Base-by-base conservation (phyloP, 1,284 basidiomycete genomes). In the Leccinum solheimii region DNA sequence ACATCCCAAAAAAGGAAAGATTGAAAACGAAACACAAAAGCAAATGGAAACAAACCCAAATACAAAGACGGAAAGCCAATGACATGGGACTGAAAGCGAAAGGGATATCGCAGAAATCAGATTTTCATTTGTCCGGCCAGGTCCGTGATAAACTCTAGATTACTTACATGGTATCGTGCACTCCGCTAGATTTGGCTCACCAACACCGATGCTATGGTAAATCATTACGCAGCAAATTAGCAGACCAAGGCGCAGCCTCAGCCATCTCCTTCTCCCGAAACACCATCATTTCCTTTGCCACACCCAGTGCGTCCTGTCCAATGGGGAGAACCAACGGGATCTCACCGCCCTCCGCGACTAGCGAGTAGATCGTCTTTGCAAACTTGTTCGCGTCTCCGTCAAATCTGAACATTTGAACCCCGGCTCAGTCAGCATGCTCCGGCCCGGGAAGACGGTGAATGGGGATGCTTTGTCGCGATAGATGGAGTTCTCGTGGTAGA, bases 231-330 rank as follows among this genome's bases (percentile, higher is more conserved):
- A 62, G 34, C n/a, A 67, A n/a, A 57, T 67, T 54, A 1, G 26
- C 19, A 16, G 58, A 69, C 67, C 58, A 67, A 21, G 54, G 43
- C 43, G 14, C 48, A 11, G 56, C 66, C 13, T 27, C 62, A 13
- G 55, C n/a, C 9, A 65, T 56, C 19, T 54, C 55, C 19, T 49
- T 45, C 36, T 62, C 52, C 5, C 60, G 38, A 48, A 52, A 36
- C 21, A 54, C 49, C 5, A 6, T 40, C 11, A 27, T 36, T 6
- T 40, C 51, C 23, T 56, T 60, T 10, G 64, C 54, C 10, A 59
- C 27, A 53, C 19, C 50, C 36, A 67, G 48, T 1, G 66, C 60
- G 16, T 67, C 66, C 23, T 59, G 40, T 51, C 67, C 65, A 10
- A 67, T 56, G 3, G 62, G 62, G n/a, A 63, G 23, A 13, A 53